phyloP scores from a whole-genome alignment of 2,329 filamentous ascomycete species.

The Botrytis deweyae region DNA sequence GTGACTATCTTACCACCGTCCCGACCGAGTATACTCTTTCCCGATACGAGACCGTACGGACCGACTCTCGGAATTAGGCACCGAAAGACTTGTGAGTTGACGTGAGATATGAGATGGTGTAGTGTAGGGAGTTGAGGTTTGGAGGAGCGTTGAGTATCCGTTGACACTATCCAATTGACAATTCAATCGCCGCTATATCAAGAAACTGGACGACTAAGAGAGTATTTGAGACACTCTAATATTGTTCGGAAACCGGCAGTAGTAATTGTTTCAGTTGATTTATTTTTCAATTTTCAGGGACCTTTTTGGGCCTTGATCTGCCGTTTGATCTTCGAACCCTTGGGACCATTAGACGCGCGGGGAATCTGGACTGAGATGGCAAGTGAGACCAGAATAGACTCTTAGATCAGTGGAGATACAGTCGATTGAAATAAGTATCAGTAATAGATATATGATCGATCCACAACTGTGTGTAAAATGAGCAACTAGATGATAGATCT shows the following conservation, averaged over 20 bases:
- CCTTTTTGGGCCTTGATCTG: not conserved
- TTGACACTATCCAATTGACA: not conserved
- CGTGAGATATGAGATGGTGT: not conserved
- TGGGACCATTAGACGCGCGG: slow-evolving; percentile 3
- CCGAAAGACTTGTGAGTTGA: not conserved
- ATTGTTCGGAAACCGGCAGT: slow-evolving; percentile 12
- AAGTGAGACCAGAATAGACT: slow-evolving; percentile 1
- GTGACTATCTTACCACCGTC: not conserved
- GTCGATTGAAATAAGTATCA: not conserved
- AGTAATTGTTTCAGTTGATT: not conserved
- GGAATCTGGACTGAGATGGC: not conserved
- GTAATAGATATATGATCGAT: slow-evolving; percentile 11
- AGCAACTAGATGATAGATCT: slow-evolving; percentile 15
- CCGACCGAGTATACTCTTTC: not conserved
- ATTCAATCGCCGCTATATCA: slow-evolving; percentile 8
- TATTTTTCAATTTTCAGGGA: not conserved
- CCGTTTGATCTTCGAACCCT: slow-evolving; percentile 16
- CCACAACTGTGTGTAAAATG: slow-evolving; percentile 4
- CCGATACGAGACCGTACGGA: slow-evolving; percentile 17
- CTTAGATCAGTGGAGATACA: slow-evolving; percentile 13
- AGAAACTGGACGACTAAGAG: not conserved
- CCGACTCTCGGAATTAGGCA: not conserved
- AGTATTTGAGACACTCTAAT: slow-evolving; percentile 7
- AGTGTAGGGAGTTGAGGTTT: not conserved
- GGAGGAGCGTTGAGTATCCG: not conserved